Conservation (phyloP, 108 stramenopile species). For the Chaetoceros tenuissimus region DNA sequence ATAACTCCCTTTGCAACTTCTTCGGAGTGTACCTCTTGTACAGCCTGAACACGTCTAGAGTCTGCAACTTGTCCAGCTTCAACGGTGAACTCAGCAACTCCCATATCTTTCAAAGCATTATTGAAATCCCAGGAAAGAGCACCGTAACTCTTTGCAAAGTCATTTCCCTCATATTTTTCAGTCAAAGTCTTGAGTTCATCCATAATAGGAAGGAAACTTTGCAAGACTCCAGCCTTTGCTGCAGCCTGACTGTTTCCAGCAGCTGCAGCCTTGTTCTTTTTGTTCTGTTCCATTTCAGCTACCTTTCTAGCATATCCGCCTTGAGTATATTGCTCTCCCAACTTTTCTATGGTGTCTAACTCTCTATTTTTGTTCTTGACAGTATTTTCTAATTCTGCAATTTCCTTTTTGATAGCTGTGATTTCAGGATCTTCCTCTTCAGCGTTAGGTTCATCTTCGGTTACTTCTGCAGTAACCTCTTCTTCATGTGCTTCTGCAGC, state of each 20-base stretch:
- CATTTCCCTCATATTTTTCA: conserved; percentile 34
- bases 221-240: conserved; percentile 37
- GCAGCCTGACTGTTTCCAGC: conserved; percentile 27
- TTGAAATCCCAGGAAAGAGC: conserved; percentile 31
- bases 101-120: conserved; percentile 38
- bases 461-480: conserved; percentile 5
- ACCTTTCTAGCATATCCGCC: conserved; percentile 74
- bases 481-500: conserved; percentile 3
- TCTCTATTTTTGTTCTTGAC: conserved; percentile 43
- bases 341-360: conserved; percentile 29
- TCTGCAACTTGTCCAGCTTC: conserved; percentile 37
- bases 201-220: conserved; percentile 50
- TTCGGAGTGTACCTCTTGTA: conserved; percentile 42
- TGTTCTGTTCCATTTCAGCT: conserved; percentile 59
- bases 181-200: conserved; percentile 45
- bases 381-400: conserved; percentile 44
- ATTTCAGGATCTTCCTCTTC: conserved; percentile 46
- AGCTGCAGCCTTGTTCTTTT: not conserved
- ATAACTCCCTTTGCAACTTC: conserved; percentile 43
- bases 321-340: conserved; percentile 58
- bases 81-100: conserved; percentile 40
- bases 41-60: conserved; percentile 28
- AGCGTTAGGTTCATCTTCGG: conserved; percentile 21
- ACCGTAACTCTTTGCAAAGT: conserved; percentile 50
- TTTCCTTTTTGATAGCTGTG: conserved; percentile 43